phyloP scores from a whole-genome alignment of 441 rosid genomes.

The Manihot esculenta region DNA sequence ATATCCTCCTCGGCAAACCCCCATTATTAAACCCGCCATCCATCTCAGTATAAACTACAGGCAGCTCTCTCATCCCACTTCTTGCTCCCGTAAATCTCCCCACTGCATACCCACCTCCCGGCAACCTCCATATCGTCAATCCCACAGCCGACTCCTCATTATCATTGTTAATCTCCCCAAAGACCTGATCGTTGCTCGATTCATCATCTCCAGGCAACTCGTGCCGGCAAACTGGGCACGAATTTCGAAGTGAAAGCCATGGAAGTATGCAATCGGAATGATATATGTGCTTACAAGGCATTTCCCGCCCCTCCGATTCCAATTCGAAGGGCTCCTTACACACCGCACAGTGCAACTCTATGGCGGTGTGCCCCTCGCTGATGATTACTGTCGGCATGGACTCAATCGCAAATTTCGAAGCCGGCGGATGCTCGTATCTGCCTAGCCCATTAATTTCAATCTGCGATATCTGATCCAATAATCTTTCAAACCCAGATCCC shows the following conservation, averaged over 20 bases:
- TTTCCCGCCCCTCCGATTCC: conserved; percentile 64
- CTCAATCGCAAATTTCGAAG: conserved; percentile 77
- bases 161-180: conserved; percentile 49
- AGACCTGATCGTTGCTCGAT: conserved; percentile 41
- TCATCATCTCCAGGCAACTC: conserved; percentile 55
- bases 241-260: conserved; percentile 77
- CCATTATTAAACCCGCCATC: conserved; percentile 74
- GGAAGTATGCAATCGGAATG: conserved; percentile 85
- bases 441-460: conserved; percentile 65
- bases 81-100: conserved; percentile 80
- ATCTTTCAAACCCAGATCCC: conserved; percentile 77
- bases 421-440: conserved; percentile 63
- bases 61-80: conserved; percentile 70
- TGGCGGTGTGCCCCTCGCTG: conserved; percentile 30
- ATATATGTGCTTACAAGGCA: conserved; percentile 88
- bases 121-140: conserved; percentile 84
- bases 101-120: conserved; percentile 92
- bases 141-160: conserved; percentile 54
- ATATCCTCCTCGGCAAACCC: conserved; percentile 62
- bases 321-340: conserved; percentile 74
- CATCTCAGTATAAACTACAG: conserved; percentile 84
- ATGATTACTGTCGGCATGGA: conserved; percentile 67
- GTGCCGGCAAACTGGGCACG: conserved; percentile 92
- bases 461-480: conserved; percentile 72
- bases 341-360: conserved; percentile 79